phyloP scores from a whole-genome alignment of 2,329 filamentous ascomycete genomes.

The Teratosphaeria epicoccoides region DNA sequence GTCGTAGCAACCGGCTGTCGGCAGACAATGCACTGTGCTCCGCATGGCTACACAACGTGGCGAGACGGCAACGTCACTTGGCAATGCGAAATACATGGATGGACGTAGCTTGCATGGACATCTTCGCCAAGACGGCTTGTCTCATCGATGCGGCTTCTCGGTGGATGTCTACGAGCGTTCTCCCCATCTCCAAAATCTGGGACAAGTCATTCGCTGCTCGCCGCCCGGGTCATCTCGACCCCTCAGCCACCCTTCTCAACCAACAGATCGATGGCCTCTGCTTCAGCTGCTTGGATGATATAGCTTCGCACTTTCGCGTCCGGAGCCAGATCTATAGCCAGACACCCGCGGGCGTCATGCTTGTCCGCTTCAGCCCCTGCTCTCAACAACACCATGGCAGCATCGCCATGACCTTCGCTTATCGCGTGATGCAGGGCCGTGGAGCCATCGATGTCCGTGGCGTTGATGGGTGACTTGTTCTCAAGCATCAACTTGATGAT shows the following conservation, averaged over 20 bases:
- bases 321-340: slow-evolving; percentile 74
- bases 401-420: slow-evolving; percentile 66
- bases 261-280: slow-evolving; percentile 62
- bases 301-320: slow-evolving; percentile 72
- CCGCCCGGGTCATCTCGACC: no score
- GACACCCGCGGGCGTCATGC: slow-evolving; percentile 57
- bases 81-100: not conserved
- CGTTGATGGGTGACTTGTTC: slow-evolving; percentile 69
- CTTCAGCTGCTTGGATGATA: slow-evolving; percentile 66
- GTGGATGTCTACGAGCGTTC: no score
- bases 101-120: not conserved
- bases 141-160: no score
- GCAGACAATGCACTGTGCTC: not conserved
- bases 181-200: no score
- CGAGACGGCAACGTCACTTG: not conserved
- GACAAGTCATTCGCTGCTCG: no score
- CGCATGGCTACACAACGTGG: not conserved
- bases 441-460: slow-evolving; percentile 69
- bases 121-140: not conserved
- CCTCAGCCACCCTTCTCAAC: not conserved
- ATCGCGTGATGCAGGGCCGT: slow-evolving; percentile 83
- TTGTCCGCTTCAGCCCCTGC: slow-evolving; percentile 74
- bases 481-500: slow-evolving; percentile 72
- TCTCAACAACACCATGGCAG: slow-evolving; percentile 71
- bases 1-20: not conserved